Evolutionary conservation across 23 red algal genomes (phyloP).

Genomic region (Gracilariopsis chorda): DNA sequence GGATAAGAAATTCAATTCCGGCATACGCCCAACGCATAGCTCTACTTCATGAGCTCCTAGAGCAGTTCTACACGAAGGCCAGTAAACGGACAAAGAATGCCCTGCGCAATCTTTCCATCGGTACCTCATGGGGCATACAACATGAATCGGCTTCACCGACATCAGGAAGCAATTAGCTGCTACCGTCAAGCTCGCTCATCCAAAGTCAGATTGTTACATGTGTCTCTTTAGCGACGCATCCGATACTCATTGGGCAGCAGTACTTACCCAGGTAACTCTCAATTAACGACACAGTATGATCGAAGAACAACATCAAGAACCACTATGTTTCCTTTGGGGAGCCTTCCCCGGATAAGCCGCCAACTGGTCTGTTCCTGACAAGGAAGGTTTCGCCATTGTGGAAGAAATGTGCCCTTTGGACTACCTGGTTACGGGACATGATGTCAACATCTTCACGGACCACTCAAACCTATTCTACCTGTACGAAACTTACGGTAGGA

Average conservation of each 20-base stretch:
- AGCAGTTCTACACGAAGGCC: no score
- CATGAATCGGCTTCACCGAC: background rate
- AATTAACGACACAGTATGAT: no score
- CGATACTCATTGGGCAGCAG: background rate
- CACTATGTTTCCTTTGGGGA: conserved; percentile 1
- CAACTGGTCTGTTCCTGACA: conserved; percentile 26
- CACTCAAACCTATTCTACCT: conserved; percentile 24
- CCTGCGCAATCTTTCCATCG: no score
- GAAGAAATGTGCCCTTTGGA: conserved; percentile 4
- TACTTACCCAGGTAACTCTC: conserved; percentile 23
- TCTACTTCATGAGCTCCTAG: no score
- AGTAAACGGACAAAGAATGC: no score
- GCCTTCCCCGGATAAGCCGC: background rate
- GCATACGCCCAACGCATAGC: no score
- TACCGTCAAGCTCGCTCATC: conserved; percentile 15
- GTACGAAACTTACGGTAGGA: conserved; percentile 2
- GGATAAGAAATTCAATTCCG: no score
- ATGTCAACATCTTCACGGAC: background rate
- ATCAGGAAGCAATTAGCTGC: conserved; percentile 24
- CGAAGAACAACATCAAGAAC: no score
- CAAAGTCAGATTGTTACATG: no score
- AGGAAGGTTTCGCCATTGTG: conserved; percentile 17
- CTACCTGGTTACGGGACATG: background rate
- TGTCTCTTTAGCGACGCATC: conserved; percentile 8
- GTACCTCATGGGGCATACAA: background rate